Conservation (phyloP, 257 asterid genomes). For the Scutellaria baicalensis region DNA sequence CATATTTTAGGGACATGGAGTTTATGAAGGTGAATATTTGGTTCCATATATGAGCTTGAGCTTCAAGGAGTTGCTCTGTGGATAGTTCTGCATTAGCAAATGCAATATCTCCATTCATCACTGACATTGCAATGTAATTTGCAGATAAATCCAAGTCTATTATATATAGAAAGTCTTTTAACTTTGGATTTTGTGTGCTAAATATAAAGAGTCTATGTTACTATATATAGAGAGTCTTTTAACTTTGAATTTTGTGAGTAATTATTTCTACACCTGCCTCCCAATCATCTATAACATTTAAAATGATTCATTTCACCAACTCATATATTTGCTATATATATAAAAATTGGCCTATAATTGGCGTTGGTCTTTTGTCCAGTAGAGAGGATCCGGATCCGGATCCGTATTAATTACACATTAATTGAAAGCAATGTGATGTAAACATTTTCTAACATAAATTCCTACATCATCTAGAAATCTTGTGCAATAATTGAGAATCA, state of each 20-base stretch:
- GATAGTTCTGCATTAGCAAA: neutral
- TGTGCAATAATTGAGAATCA: too few species aligned
- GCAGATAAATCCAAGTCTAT: neutral
- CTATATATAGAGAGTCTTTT: neutral
- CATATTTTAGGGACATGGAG: slow-evolving; percentile 6
- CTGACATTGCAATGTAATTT: neutral
- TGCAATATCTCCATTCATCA: neutral
- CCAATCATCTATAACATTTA: neutral
- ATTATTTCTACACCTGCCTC: neutral
- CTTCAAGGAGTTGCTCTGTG: neutral
- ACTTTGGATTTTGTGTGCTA: neutral
- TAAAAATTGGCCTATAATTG: too few species aligned
- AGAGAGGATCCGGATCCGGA: too few species aligned
- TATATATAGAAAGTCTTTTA: neutral
- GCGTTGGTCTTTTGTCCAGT: too few species aligned
- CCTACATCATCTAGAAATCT: too few species aligned
- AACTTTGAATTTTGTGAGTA: neutral
- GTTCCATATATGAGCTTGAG: slow-evolving; percentile 10
- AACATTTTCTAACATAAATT: too few species aligned
- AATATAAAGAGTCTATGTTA: too few species aligned
- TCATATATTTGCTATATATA: too few species aligned
- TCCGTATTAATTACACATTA: too few species aligned
- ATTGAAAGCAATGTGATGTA: too few species aligned
- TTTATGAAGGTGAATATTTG: neutral
- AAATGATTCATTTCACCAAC: too few species aligned